A percentile compares a stretch with the other conserved stretches of the same genome.
These are phyloP conservation scores for Lactarius hengduanensis DNA, from an alignment of 768 basidiomycete species.

Conservation along the genomic window DNA sequence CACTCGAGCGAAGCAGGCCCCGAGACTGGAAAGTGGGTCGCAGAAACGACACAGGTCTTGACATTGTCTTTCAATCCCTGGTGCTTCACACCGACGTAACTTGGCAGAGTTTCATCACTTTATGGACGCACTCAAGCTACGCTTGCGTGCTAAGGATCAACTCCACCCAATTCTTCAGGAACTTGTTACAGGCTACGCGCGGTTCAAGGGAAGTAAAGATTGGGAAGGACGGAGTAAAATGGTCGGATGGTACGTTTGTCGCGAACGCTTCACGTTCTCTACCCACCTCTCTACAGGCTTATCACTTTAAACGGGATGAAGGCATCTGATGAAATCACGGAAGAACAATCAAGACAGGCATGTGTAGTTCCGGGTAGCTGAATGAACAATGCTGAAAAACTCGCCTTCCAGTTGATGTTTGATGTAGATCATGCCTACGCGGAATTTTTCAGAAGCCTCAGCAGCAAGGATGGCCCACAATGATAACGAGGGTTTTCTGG, in stretches of 20 bases:
- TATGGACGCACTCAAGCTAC: slow-evolving; percentile 94
- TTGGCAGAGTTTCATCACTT: slow-evolving; percentile 90
- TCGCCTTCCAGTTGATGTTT: slow-evolving; percentile 68
- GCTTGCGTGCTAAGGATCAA: slow-evolving; percentile 94
- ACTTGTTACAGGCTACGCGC: slow-evolving; percentile 90
- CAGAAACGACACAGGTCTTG: slow-evolving; percentile 92
- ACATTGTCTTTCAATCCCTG: not conserved
- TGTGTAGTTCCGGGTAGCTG: slow-evolving; percentile 24
- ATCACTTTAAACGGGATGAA: slow-evolving; percentile 97
- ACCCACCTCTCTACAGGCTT: slow-evolving; percentile 53
- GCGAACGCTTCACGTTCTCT: not conserved
- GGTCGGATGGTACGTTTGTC: slow-evolving; percentile 74
- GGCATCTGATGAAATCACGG: slow-evolving; percentile 92
- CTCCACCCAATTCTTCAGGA: slow-evolving; percentile 93
- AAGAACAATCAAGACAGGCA: slow-evolving; percentile 93
- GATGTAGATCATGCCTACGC: slow-evolving; percentile 96
- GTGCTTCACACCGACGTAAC: not conserved
- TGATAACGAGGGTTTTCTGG: not conserved
- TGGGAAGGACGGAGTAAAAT: slow-evolving; percentile 96
- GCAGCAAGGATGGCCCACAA: slow-evolving; percentile 36
- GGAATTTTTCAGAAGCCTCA: slow-evolving; percentile 83
- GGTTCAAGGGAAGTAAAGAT: slow-evolving; percentile 92
- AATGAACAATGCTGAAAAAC: not conserved
- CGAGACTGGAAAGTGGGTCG: slow-evolving; percentile 95
- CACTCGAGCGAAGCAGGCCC: slow-evolving; percentile 91